These are phyloP conservation scores for Candida sojae DNA, from an alignment of 1,139 yeast genomes.

Conservation along the genomic window DNA sequence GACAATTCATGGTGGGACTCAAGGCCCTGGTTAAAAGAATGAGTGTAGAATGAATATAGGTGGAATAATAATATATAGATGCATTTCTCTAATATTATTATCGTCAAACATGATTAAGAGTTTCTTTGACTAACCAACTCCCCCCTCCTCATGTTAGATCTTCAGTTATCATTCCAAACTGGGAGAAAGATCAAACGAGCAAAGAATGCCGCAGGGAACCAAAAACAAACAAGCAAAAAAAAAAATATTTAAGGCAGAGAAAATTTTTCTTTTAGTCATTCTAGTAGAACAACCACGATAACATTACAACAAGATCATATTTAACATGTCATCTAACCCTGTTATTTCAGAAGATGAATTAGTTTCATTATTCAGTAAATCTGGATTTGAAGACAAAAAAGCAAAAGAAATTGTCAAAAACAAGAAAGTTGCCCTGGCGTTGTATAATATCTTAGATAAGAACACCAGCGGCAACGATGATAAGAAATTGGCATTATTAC, in stretches of 20 bases:
- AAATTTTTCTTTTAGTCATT: not conserved
- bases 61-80: too few relatives aligned
- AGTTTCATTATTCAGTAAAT: conserved; percentile 47
- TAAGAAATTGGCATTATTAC: conserved; percentile 65
- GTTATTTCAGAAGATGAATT: conserved; percentile 26
- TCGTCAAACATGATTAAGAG: too few relatives aligned
- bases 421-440: conserved; percentile 74
- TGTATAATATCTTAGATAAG: conserved; percentile 52
- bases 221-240: too few relatives aligned
- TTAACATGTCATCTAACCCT: conserved; percentile 1
- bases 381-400: conserved; percentile 75
- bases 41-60: not conserved
- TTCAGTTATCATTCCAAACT: too few relatives aligned
- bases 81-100: too few relatives aligned
- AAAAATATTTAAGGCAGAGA: not conserved
- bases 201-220: too few relatives aligned
- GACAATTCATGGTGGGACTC: conserved; percentile 56
- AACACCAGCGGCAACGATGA: conserved; percentile 30
- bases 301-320: not conserved
- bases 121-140: too few relatives aligned
- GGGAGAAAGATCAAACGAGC: too few relatives aligned
- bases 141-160: too few relatives aligned
- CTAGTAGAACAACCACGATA: not conserved
- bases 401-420: conserved; percentile 78
- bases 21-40: conserved; percentile 35